Evolutionary conservation across 2,329 filamentous ascomycete species (phyloP).

Genomic region (Raffaelea albimanens): DNA sequence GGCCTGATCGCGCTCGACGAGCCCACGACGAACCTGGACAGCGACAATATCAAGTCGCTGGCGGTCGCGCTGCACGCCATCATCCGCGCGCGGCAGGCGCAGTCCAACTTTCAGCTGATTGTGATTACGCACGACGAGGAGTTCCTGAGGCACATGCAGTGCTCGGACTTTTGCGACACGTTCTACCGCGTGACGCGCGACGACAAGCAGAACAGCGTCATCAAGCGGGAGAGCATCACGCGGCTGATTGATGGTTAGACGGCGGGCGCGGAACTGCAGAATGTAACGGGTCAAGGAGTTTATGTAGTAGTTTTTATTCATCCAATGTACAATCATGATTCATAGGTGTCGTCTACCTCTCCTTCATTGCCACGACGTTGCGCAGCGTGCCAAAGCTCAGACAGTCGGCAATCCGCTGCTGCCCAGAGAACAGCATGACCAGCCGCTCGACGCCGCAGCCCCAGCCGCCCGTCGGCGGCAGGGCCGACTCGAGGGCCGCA

Average conservation of each 20-base stretch:
- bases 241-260: slow-evolving; percentile 28
- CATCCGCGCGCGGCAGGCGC: slow-evolving; percentile 71
- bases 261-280: not conserved
- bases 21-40: slow-evolving; percentile 92
- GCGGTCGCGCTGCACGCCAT: slow-evolving; percentile 79
- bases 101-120: slow-evolving; percentile 95
- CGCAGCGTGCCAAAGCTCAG: slow-evolving; percentile 80
- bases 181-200: slow-evolving; percentile 85
- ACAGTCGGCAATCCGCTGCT: slow-evolving; percentile 73
- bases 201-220: slow-evolving; percentile 77
- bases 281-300: not conserved
- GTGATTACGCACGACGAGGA: slow-evolving; percentile 99
- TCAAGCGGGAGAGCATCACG: slow-evolving; percentile 58
- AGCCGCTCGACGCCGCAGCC: slow-evolving; percentile 86
- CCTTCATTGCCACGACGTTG: slow-evolving; percentile 40
- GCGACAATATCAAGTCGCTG: slow-evolving; percentile 86
- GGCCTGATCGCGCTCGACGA: slow-evolving; percentile 95
- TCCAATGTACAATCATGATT: not conserved
- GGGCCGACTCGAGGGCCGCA: slow-evolving; percentile 72
- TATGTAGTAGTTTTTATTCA: not conserved
- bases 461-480: slow-evolving; percentile 97
- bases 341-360: slow-evolving; percentile 1
- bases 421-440: slow-evolving; percentile 80
- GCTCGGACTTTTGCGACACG: slow-evolving; percentile 82
- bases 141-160: slow-evolving; percentile 88